Percentiles rank a stretch among this genome's conserved stretches.
Conservation (phyloP, 129 eudicot genomes). For the Logfia minima region DNA sequence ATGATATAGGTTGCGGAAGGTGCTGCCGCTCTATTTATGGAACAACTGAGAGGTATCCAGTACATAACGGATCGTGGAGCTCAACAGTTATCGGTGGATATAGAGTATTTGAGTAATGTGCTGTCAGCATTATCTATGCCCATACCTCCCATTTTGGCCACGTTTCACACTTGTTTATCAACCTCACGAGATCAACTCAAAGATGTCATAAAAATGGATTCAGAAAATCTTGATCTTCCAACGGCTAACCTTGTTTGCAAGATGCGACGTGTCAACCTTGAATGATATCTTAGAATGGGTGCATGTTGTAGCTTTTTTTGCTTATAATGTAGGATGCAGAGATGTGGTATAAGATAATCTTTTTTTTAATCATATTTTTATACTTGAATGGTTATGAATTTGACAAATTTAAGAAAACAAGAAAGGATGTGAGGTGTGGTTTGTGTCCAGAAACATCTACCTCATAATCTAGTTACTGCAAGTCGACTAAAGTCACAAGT, state of each 20-base stretch:
- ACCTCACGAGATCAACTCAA: slow-evolving; percentile 81
- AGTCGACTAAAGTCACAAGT: background rate
- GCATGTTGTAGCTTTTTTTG: background rate
- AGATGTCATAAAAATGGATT: slow-evolving; percentile 70
- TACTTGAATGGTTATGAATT: slow-evolving; percentile 1
- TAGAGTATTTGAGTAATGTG: slow-evolving; percentile 87
- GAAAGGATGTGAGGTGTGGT: background rate
- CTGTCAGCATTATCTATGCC: slow-evolving; percentile 97
- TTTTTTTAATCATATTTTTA: background rate
- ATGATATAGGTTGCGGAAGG: slow-evolving; percentile 88
- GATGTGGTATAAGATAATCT: background rate
- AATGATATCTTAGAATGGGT: slow-evolving; percentile 23
- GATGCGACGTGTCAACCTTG: slow-evolving; percentile 82
- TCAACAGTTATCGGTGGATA: slow-evolving; percentile 84
- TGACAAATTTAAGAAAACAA: background rate
- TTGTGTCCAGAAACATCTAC: background rate
- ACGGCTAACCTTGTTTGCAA: slow-evolving; percentile 93
- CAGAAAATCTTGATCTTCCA: slow-evolving; percentile 69
- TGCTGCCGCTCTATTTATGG: slow-evolving; percentile 86
- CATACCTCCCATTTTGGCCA: slow-evolving; percentile 69
- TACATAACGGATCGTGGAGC: slow-evolving; percentile 93
- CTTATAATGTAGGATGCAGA: background rate
- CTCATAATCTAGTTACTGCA: background rate
- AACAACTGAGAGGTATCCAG: slow-evolving; percentile 87
- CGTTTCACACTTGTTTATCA: slow-evolving; percentile 83